Conservation (phyloP, 768 basidiomycete genomes). For the Trametes coccinea region DNA sequence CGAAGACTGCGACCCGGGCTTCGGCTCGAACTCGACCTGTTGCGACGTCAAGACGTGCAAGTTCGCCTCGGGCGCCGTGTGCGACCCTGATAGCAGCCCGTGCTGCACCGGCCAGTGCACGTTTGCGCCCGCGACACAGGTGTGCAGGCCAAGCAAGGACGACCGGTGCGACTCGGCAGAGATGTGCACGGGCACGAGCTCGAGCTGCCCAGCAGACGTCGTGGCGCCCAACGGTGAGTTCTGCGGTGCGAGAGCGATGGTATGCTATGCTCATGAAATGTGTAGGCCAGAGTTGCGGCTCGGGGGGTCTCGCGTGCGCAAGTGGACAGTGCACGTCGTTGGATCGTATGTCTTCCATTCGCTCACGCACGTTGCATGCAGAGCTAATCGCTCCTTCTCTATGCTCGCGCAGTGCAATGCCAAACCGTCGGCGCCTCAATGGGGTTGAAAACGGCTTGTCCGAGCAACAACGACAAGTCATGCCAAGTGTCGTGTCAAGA, state of each 20-base stretch:
- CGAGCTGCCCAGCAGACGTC: slow-evolving; percentile 68
- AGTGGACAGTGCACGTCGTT: slow-evolving; percentile 78
- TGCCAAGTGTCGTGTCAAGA: slow-evolving; percentile 84
- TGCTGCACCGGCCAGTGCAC: slow-evolving; percentile 74
- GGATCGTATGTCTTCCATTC: slow-evolving; percentile 46
- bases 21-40: slow-evolving; percentile 59
- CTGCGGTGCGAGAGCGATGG: background rate
- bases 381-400: slow-evolving; percentile 12
- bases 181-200: slow-evolving; percentile 73
- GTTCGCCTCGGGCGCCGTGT: slow-evolving; percentile 68
- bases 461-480: slow-evolving; percentile 57
- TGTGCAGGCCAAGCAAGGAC: slow-evolving; percentile 74
- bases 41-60: slow-evolving; percentile 78
- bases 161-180: slow-evolving; percentile 68
- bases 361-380: slow-evolving; percentile 1
- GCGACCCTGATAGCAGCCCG: slow-evolving; percentile 72
- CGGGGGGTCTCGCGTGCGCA: slow-evolving; percentile 66
- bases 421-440: slow-evolving; percentile 70
- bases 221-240: slow-evolving; percentile 59
- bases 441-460: slow-evolving; percentile 66
- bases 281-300: slow-evolving; percentile 68
- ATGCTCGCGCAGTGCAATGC: slow-evolving; percentile 61
- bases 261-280: background rate
- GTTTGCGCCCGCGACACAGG: slow-evolving; percentile 65
- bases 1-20: slow-evolving; percentile 87